Base-by-base conservation (phyloP, 2,329 filamentous ascomycete species). In the Neurospora crassa region DNA sequence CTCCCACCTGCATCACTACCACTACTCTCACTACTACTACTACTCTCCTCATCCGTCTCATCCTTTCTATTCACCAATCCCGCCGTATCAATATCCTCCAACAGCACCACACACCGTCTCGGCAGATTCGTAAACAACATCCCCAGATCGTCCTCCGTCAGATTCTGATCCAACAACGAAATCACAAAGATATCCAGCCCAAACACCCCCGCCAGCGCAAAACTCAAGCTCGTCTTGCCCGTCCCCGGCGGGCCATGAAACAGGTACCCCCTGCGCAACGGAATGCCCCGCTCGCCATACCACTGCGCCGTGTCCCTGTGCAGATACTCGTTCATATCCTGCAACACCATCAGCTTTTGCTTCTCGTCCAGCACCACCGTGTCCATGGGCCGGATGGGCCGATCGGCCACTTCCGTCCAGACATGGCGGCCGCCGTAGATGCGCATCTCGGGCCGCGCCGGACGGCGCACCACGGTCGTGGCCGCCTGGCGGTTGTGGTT, bases 251-350 rank as follows among this genome's bases (percentile, higher is more conserved):
- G 91, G 0, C 92, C 92, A 75, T 93, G 86, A 74, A 95, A 92
- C 0, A 95, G 84, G 76, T 94, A 95, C 0, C 92, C 93, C 40
- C 92, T 82, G 0, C 92, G 85, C 69, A 94, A 89, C 0, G 92
- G 92, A 40, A 95, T 92, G 0, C 92, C 92, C 1, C 91, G 84
- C 68, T 89, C 89, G 0, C 91, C 88, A 76, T 95, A 95, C 91
- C 91, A 95, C 11, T 85, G 84, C 1, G 89, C 87, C 0, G 89
- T 92, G 0, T 84, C 82, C 0, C 92, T 91, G 70, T 93, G 88
- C 0, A 96, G 83, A 74, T 93, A 95, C 75, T 94, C 91, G 74
- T 92, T 92, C 76, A 95, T 90, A 76, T 96, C 92, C 37, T 83
- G 82, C 11, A 94, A 80, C 3, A 95, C 84, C 41, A 85, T 83